Evolutionary conservation across 805 yeast genomes (phyloP), one percentile per base, ranked within the genome.

Genomic region (Metschnikowia lachancei): DNA sequence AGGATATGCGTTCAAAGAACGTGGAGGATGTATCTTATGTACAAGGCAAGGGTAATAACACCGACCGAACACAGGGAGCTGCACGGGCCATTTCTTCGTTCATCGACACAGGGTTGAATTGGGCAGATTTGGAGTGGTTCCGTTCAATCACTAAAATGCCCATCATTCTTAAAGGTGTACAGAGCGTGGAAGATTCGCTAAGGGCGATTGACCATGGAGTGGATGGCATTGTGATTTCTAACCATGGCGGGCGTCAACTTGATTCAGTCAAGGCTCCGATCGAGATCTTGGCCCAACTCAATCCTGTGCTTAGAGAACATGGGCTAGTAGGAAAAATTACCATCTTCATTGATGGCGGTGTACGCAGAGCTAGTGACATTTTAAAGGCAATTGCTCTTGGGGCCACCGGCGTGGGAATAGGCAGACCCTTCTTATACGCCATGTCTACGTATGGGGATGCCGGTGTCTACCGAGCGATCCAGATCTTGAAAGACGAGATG

Each of bases 61-160:
- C 81, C n/a, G 89, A 85, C 57, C 72, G 87, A 40, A 63, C 78
- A 22, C 83, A 83, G 62, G 97, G 97, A 46, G 95, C 96, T 0
- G 88, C 97, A 0, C 49, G 64, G 18, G 75, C 96, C 0, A 76
- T 91, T 43, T 82, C 90, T n/a, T 75, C 89, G 1, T 90, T 91
- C 64, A 91, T 91, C 53, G 76, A 71, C 47, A 65, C 76, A 1
- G 51, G 63, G 10, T 58, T 72, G 36, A 57, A 52, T 32, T 72
- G 76, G 76, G 55, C 62, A 9, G 75, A 70, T 46, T 53, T 72
- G 26, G 49, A 56, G 45, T 72, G 76, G 76, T 70, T 72, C 51
- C 59, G 69, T 24, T 51, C 61, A 20, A 63, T 70, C 45, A 68
- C 74, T 24, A 60, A 58, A 20, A 59, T 70, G 65, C 75, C 75